Percentiles rank a stretch among this genome's conserved stretches.
phyloP scores from a whole-genome alignment of 2,329 filamentous ascomycete species.

The Aaosphaeria arxii region DNA sequence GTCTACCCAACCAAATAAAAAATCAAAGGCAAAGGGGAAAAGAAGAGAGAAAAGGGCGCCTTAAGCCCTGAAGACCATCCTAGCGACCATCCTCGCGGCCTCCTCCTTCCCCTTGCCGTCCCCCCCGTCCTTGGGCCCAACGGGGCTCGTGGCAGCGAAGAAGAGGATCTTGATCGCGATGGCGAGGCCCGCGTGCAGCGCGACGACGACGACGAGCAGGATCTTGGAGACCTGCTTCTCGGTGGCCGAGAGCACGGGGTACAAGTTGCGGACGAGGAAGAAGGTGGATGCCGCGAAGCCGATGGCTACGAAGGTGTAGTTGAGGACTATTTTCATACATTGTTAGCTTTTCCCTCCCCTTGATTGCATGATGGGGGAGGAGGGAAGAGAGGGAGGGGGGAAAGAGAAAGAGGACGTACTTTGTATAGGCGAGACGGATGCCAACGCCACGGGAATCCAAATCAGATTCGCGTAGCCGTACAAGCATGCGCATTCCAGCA shows the following conservation, averaged over 20 bases:
- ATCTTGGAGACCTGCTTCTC: constrained; percentile 90
- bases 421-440: constrained; percentile 83
- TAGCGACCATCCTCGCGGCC: constrained; percentile 14
- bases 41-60: too few species aligned
- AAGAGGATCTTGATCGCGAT: constrained; percentile 96
- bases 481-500: constrained; percentile 91
- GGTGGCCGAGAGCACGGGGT: constrained; percentile 85
- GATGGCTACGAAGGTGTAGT: constrained; percentile 88
- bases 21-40: too few species aligned
- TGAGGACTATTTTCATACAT: constrained; percentile 71
- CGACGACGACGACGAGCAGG: constrained; percentile 77
- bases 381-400: neutral
- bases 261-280: constrained; percentile 41
- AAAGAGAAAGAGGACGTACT: constrained; percentile 39
- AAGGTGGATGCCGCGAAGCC: constrained; percentile 37
- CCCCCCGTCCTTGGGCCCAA: constrained; percentile 22
- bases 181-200: constrained; percentile 82
- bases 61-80: too few species aligned
- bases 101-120: constrained; percentile 11
- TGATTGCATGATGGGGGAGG: too few species aligned
- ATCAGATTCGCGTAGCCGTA: constrained; percentile 97
- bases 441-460: constrained; percentile 91
- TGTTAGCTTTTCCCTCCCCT: too few species aligned
- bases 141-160: constrained; percentile 64
- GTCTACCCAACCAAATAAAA: too few species aligned